Evolutionary conservation across 2,329 filamentous ascomycete genomes (phyloP).

Genomic region (Colletotrichum sp.): DNA sequence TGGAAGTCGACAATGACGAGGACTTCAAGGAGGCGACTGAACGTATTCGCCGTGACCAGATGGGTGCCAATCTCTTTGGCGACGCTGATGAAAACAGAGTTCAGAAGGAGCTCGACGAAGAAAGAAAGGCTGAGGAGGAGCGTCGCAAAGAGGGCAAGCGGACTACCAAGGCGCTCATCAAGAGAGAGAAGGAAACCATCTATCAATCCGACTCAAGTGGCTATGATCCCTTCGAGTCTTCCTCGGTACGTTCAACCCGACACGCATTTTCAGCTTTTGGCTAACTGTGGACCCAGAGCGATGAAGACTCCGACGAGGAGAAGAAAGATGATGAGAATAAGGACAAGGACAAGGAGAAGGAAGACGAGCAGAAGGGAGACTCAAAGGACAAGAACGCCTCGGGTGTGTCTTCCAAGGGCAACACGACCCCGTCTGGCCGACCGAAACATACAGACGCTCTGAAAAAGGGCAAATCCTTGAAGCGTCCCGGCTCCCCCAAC

Average conservation of each 20-base stretch:
- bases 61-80: slow-evolving; percentile 86
- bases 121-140: slow-evolving; percentile 71
- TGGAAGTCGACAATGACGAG: slow-evolving; percentile 83
- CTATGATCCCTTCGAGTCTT: slow-evolving; percentile 42
- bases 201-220: slow-evolving; percentile 75
- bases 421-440: slow-evolving; percentile 59
- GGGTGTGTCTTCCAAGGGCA: slow-evolving; percentile 72
- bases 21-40: slow-evolving; percentile 76
- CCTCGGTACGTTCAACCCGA: slow-evolving; percentile 31
- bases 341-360: slow-evolving; percentile 64
- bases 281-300: slow-evolving; percentile 45
- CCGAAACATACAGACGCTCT: slow-evolving; percentile 48
- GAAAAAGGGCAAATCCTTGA: slow-evolving; percentile 70
- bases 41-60: slow-evolving; percentile 78
- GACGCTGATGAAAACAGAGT: slow-evolving; percentile 73
- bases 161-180: slow-evolving; percentile 80
- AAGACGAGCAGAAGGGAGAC: slow-evolving; percentile 64
- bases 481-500: slow-evolving; percentile 85
- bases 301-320: slow-evolving; percentile 47
- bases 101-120: slow-evolving; percentile 75
- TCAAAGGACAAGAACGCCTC: slow-evolving; percentile 58
- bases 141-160: slow-evolving; percentile 76
- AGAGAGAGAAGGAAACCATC: slow-evolving; percentile 84
- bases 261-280: background rate
- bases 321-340: slow-evolving; percentile 57